These are phyloP conservation scores for Colletotrichum eleusines DNA, from an alignment of 2,329 filamentous ascomycete genomes.

Conservation along the genomic window DNA sequence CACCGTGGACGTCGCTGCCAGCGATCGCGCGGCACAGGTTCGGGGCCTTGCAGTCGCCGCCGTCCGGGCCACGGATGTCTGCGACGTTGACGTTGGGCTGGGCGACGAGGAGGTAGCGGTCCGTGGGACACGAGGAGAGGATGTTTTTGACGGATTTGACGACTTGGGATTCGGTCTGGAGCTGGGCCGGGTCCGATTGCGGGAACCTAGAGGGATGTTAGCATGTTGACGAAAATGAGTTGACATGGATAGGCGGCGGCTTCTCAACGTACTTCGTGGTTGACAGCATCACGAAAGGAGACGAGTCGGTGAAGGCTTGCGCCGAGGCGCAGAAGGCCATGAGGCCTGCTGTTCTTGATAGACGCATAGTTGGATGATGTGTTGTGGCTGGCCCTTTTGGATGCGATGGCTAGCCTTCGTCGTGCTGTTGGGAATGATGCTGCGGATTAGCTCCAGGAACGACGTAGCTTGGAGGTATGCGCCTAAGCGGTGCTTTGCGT, in stretches of 20 bases:
- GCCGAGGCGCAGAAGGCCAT: constrained; percentile 69
- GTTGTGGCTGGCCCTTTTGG: constrained; percentile 24
- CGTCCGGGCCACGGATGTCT: constrained; percentile 70
- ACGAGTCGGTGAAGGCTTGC: constrained; percentile 85
- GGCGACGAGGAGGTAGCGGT: constrained; percentile 81
- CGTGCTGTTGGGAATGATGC: constrained; percentile 18
- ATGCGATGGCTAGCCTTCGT: constrained; percentile 36
- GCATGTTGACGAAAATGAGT: constrained; percentile 20
- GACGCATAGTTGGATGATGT: constrained; percentile 61
- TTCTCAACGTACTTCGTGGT: constrained; percentile 76
- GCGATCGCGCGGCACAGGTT: constrained; percentile 60
- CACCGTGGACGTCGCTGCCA: constrained; percentile 52
- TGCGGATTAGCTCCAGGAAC: constrained; percentile 19
- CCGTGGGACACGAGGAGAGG: constrained; percentile 77
- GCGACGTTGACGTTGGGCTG: constrained; percentile 79
- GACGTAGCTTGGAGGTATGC: constrained; percentile 27
- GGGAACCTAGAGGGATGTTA: constrained; percentile 49
- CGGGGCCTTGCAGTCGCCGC: constrained; percentile 62
- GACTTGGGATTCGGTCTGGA: constrained; percentile 63
- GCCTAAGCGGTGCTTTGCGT: constrained; percentile 3
- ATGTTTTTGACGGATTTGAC: constrained; percentile 59
- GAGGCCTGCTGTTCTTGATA: constrained; percentile 62
- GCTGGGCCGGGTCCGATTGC: constrained; percentile 53
- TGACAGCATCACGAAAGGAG: constrained; percentile 90
- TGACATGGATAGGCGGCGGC: not conserved